These are phyloP conservation scores for Creolimax fragrantissima DNA, from an alignment of 78 protist genomes.

Conservation along the genomic window DNA sequence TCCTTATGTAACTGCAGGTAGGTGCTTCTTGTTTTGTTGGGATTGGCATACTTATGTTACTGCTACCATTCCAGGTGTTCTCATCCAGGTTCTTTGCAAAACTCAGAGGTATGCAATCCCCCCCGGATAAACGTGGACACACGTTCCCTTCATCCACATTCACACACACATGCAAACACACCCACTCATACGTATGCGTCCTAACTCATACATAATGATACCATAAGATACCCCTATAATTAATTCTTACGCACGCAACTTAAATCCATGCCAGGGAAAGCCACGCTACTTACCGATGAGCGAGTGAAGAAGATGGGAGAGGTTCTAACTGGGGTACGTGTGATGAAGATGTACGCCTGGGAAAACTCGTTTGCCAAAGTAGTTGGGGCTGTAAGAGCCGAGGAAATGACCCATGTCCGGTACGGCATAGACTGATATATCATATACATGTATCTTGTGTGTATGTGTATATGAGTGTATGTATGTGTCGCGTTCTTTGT, in stretches of 20 bases:
- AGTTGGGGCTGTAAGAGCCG: background rate
- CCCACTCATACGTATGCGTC: background rate
- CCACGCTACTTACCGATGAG: background rate
- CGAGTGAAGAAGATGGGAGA: constrained; percentile 27
- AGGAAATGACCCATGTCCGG: background rate
- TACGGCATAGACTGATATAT: no score
- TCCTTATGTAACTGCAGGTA: background rate
- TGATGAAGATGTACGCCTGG: constrained; percentile 81
- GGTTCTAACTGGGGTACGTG: constrained; percentile 39
- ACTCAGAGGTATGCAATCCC: background rate
- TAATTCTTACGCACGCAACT: background rate
- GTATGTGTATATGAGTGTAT: no score
- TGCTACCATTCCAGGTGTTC: background rate
- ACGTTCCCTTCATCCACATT: background rate
- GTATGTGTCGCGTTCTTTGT: no score
- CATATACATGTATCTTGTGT: no score
- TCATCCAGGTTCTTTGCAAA: background rate
- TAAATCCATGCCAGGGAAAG: background rate
- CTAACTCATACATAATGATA: background rate
- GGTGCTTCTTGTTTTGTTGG: background rate
- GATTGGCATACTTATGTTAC: background rate
- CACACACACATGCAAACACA: constrained; percentile 10
- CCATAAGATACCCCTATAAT: background rate
- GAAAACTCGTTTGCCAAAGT: constrained; percentile 18
- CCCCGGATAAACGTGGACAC: background rate